A percentile compares a stretch with the other conserved stretches of the same genome.
Conservation (phyloP, 139 green algal genomes). For the Chlorella sp. region DNA sequence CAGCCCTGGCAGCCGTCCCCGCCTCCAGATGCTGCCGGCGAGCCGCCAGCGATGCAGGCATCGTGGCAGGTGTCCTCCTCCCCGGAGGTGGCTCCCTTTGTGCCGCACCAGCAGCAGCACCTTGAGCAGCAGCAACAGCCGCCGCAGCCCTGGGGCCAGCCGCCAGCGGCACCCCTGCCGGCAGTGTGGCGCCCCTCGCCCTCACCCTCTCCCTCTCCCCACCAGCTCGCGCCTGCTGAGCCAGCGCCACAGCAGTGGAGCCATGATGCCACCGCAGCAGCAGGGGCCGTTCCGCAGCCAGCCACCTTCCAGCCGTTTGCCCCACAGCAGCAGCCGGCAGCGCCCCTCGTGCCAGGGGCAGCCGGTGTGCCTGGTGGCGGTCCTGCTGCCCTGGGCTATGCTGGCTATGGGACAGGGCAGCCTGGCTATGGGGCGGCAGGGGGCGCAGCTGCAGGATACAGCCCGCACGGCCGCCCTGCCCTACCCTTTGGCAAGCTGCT, state of each 20-base stretch:
- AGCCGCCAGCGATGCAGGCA: background rate
- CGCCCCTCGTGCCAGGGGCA: background rate
- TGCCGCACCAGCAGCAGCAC: background rate
- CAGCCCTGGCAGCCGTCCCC: background rate
- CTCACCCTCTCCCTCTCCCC: too few relatives aligned
- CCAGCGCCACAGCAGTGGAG: background rate
- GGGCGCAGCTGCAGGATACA: background rate
- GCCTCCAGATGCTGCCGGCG: background rate
- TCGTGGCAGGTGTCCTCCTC: background rate
- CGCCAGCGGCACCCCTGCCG: background rate
- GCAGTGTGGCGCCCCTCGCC: background rate
- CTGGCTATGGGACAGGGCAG: background rate
- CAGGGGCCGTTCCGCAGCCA: background rate
- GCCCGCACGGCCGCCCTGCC: conserved; percentile 11
- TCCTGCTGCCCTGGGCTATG: background rate
- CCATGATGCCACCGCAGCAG: background rate
- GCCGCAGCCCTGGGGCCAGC: background rate
- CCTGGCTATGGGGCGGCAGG: background rate
- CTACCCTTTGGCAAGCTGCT: conserved; percentile 24
- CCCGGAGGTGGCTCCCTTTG: background rate
- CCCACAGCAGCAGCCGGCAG: background rate
- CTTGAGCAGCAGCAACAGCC: background rate
- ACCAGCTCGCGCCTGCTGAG: background rate
- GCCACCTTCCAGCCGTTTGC: background rate
- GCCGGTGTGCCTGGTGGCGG: background rate